Evolutionary conservation across 1,139 yeast genomes (phyloP).

Genomic region (Yamadazyma atmosphaerica): DNA sequence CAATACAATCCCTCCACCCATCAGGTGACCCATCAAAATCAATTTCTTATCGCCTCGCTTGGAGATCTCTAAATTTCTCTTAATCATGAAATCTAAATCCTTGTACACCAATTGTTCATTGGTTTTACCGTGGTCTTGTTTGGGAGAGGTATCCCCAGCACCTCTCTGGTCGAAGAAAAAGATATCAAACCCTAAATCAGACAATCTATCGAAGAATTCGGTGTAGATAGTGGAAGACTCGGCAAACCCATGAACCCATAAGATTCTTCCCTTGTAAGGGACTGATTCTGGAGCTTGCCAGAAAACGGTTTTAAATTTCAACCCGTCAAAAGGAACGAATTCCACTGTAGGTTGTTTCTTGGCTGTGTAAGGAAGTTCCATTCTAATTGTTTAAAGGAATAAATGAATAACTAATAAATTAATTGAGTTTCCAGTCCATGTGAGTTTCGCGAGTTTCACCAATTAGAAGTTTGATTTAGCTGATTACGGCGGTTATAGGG

Average conservation of each 20-base stretch:
- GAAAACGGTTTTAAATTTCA: constrained; percentile 39
- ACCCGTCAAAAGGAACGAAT: constrained; percentile 33
- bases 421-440: too few species aligned
- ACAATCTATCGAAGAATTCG: constrained; percentile 58
- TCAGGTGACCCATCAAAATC: constrained; percentile 80
- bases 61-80: constrained; percentile 24
- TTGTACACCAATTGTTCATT: constrained; percentile 62
- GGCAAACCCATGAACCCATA: constrained; percentile 80
- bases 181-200: constrained; percentile 66
- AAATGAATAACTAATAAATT: too few species aligned
- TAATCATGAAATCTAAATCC: constrained; percentile 70
- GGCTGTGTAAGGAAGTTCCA: constrained; percentile 35
- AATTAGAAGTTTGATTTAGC: too few species aligned
- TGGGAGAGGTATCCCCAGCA: constrained; percentile 72
- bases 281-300: constrained; percentile 40
- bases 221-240: constrained; percentile 61
- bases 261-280: constrained; percentile 51
- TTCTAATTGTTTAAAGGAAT: too few species aligned
- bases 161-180: constrained; percentile 88
- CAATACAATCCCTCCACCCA: constrained; percentile 88
- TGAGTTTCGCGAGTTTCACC: too few species aligned
- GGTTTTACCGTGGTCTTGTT: constrained; percentile 60
- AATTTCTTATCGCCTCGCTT: constrained; percentile 39
- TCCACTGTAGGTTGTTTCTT: constrained; percentile 30
- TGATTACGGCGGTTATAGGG: too few species aligned